Evolutionary conservation across 1,284 basidiomycete genomes (phyloP).

Genomic region (Polyporus tsugae): DNA sequence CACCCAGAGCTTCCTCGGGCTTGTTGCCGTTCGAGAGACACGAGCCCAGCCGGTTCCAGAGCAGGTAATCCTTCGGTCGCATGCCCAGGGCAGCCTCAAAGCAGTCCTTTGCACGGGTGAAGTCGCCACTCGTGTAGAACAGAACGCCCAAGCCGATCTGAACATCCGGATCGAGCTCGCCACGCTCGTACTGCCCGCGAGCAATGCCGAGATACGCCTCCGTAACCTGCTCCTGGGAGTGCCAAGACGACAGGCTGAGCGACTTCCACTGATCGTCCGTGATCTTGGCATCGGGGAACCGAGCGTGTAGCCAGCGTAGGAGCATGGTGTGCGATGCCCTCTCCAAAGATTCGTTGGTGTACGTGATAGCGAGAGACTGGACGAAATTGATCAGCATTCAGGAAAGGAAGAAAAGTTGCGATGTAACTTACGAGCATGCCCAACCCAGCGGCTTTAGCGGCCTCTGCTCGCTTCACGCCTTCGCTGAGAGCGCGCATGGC

Average conservation of each 20-base stretch:
- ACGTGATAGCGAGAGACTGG: constrained; percentile 94
- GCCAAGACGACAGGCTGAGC: constrained; percentile 81
- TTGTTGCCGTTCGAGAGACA: constrained; percentile 95
- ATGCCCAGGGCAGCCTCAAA: constrained; percentile 87
- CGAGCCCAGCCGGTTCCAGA: constrained; percentile 98
- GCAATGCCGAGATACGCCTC: constrained; percentile 90
- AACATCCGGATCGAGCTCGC: constrained; percentile 89
- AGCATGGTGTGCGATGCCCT: constrained; percentile 89
- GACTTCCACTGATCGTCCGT: constrained; percentile 66
- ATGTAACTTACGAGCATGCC: constrained; percentile 79
- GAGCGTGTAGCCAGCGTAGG: constrained; percentile 84
- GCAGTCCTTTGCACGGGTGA: constrained; percentile 88
- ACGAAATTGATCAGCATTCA: too few species aligned
- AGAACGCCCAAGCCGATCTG: constrained; percentile 94
- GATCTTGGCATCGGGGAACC: constrained; percentile 75
- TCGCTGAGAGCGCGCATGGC: constrained; percentile 80
- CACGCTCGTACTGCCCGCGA: constrained; percentile 75
- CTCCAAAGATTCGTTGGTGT: constrained; percentile 96
- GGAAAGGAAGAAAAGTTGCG: neutral
- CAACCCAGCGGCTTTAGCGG: constrained; percentile 69
- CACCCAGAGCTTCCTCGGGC: constrained; percentile 95
- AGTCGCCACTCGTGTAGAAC: constrained; percentile 88
- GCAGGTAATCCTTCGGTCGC: constrained; percentile 89
- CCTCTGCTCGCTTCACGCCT: constrained; percentile 71
- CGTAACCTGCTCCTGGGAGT: constrained; percentile 83